These are phyloP conservation scores for Kurtzmaniella fragi DNA, from an alignment of 805 yeast species.

Conservation along the genomic window DNA sequence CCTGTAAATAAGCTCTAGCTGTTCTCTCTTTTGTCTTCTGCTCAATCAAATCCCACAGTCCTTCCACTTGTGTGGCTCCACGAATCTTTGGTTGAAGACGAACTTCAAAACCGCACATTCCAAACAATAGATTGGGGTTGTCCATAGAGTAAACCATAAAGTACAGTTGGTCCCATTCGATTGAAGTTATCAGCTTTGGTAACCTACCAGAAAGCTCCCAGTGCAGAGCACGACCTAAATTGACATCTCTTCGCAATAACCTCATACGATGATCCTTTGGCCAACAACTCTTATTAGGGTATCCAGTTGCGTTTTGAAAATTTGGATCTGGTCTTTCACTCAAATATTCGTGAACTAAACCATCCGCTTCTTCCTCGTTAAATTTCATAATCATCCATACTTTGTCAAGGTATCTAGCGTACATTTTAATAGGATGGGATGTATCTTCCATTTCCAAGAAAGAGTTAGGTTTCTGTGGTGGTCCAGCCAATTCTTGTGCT, in stretches of 20 bases:
- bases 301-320: constrained; percentile 79
- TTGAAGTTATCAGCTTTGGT: constrained; percentile 66
- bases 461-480: constrained; percentile 64
- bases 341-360: constrained; percentile 66
- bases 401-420: constrained; percentile 79
- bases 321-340: constrained; percentile 91
- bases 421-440: constrained; percentile 71
- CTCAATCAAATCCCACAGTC: constrained; percentile 85
- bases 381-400: constrained; percentile 78
- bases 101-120: constrained; percentile 95
- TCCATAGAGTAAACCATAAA: constrained; percentile 89
- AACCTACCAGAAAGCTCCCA: constrained; percentile 84
- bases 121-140: constrained; percentile 81
- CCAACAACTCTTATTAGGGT: constrained; percentile 90
- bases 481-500: constrained; percentile 84
- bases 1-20: constrained; percentile 82
- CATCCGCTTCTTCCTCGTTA: constrained; percentile 66
- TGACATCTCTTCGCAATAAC: constrained; percentile 84
- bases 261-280: constrained; percentile 90
- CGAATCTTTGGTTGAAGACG: constrained; percentile 77
- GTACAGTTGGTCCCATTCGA: constrained; percentile 75
- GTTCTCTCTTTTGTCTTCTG: constrained; percentile 75
- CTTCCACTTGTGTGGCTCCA: constrained; percentile 41
- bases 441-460: constrained; percentile 66
- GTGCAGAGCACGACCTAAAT: constrained; percentile 84